Evolutionary conservation across 306 rosid species (phyloP).

Genomic region (Corylus avellana): DNA sequence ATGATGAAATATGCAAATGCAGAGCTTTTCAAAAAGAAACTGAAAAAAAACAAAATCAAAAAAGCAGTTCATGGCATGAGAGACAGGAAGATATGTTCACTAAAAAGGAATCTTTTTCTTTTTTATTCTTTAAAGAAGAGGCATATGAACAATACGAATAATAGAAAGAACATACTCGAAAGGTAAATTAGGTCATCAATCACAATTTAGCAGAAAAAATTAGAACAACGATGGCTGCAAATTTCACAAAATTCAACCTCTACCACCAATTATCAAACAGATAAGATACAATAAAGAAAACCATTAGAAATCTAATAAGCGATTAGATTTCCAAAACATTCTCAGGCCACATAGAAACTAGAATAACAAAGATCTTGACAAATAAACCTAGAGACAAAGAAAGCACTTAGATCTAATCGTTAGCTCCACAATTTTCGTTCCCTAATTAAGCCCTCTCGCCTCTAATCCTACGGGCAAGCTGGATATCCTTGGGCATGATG

Average conservation of each 20-base stretch:
- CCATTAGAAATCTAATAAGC: too few relatives aligned
- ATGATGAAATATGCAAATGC: not conserved
- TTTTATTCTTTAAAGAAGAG: not conserved
- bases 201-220: too few relatives aligned
- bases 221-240: too few relatives aligned
- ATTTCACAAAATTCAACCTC: too few relatives aligned
- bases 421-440: not conserved
- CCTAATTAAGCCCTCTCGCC: slow-evolving; percentile 37
- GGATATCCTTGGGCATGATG: slow-evolving; percentile 44
- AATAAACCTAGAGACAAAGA: too few relatives aligned
- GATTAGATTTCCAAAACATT: too few relatives aligned
- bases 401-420: too few relatives aligned
- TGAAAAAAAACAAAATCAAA: not conserved
- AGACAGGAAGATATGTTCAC: not conserved
- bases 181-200: too few relatives aligned
- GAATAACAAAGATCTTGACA: too few relatives aligned
- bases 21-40: not conserved
- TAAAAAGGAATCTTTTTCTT: not conserved
- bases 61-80: not conserved
- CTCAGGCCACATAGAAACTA: too few relatives aligned
- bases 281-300: too few relatives aligned
- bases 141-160: not conserved
- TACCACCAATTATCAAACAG: too few relatives aligned
- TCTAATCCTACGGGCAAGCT: slow-evolving; percentile 39
- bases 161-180: not conserved